Percentiles rank a stretch among this genome's conserved stretches.
phyloP scores from a whole-genome alignment of 2,329 filamentous ascomycete genomes.

The Fusarium bulbicola region DNA sequence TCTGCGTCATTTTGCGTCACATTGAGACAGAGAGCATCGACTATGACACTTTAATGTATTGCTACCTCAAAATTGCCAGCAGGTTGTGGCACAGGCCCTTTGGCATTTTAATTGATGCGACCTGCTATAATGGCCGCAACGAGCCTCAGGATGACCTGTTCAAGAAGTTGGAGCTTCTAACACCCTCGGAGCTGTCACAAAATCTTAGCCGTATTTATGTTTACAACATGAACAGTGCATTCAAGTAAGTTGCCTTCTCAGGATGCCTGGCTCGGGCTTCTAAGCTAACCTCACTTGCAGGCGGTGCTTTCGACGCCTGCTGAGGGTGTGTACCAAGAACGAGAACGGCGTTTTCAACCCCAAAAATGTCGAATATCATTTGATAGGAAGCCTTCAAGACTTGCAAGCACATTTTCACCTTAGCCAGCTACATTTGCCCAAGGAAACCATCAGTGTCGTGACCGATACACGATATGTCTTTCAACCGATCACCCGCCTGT shows the following conservation, averaged over 20 bases:
- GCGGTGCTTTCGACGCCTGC: conserved; percentile 71
- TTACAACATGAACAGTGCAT: conserved; percentile 79
- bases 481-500: conserved; percentile 71
- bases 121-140: conserved; percentile 73
- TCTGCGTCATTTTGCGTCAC: conserved; percentile 74
- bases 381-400: conserved; percentile 72
- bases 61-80: conserved; percentile 76
- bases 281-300: conserved; percentile 34
- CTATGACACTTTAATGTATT: conserved; percentile 72
- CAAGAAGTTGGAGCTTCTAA: conserved; percentile 69
- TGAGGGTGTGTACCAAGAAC: conserved; percentile 69
- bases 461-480: conserved; percentile 73
- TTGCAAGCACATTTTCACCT: conserved; percentile 73
- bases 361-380: conserved; percentile 71
- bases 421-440: conserved; percentile 72
- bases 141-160: conserved; percentile 73
- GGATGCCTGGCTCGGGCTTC: background rate
- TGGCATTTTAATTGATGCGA: conserved; percentile 73
- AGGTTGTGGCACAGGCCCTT: conserved; percentile 76
- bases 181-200: conserved; percentile 67
- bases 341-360: conserved; percentile 70
- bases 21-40: conserved; percentile 73
- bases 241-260: conserved; percentile 55
- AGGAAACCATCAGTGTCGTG: conserved; percentile 75
- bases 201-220: conserved; percentile 71